phyloP scores from a whole-genome alignment of 176 grass and related monocot genomes.

The Oryza punctata region DNA sequence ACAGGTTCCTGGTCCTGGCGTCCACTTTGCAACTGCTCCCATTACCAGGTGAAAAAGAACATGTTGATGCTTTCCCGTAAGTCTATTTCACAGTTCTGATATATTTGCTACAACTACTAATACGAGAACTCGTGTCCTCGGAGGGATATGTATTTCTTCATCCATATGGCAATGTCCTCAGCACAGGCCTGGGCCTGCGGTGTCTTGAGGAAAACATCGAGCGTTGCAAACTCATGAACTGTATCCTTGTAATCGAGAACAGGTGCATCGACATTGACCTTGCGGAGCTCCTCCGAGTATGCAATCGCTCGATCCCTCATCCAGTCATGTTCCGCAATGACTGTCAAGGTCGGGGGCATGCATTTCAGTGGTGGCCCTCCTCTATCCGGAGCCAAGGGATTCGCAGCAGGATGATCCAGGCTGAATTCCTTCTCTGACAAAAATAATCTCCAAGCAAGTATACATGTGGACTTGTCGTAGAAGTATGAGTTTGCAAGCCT shows the following conservation, averaged over 20 bases:
- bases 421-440: conserved; percentile 77
- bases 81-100: conserved; percentile 45
- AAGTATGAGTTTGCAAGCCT: conserved; percentile 93
- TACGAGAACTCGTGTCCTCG: conserved; percentile 90
- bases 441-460: conserved; percentile 92
- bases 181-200: conserved; percentile 85
- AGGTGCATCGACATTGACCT: conserved; percentile 85
- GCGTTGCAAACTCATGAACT: conserved; percentile 82
- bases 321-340: conserved; percentile 94
- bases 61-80: conserved; percentile 32
- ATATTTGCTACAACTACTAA: conserved; percentile 70
- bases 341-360: conserved; percentile 85
- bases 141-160: conserved; percentile 94
- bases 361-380: conserved; percentile 64
- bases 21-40: conserved; percentile 36
- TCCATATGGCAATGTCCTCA: conserved; percentile 92
- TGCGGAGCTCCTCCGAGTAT: conserved; percentile 88
- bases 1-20: neutral
- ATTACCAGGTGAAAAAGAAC: conserved; percentile 45
- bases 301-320: conserved; percentile 93
- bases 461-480: conserved; percentile 81
- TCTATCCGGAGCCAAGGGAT: conserved; percentile 62
- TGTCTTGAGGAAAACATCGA: conserved; percentile 89
- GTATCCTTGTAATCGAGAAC: conserved; percentile 91
- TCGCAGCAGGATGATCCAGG: conserved; percentile 79